Percentiles rank a stretch among this genome's conserved stretches.
Evolutionary conservation across 352 stramenopile genomes (phyloP).

Genomic region (Phytophthora fragariae): DNA sequence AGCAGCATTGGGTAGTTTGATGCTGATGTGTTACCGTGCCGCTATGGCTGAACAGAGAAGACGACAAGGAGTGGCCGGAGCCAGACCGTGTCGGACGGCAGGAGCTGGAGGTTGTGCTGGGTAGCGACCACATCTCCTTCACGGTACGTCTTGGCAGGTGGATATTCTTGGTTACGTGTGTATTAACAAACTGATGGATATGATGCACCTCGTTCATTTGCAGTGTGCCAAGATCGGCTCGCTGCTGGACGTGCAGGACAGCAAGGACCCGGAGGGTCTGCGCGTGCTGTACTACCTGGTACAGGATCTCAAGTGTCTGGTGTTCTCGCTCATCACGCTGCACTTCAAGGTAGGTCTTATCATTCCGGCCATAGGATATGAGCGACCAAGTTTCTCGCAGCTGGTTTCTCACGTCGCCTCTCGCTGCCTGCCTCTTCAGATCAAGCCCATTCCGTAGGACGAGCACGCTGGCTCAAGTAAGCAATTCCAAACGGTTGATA

Average conservation of each 20-base stretch:
- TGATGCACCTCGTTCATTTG: neutral
- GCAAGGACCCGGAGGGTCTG: conserved; percentile 95
- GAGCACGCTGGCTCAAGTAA: conserved; percentile 18
- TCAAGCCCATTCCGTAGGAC: conserved; percentile 93
- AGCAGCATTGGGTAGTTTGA: neutral
- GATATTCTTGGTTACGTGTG: neutral
- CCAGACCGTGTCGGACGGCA: conserved; percentile 93
- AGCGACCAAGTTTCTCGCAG: conserved; percentile 1
- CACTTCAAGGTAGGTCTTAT: conserved; percentile 93
- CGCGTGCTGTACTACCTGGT: conserved; percentile 97
- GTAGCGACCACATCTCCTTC: conserved; percentile 97
- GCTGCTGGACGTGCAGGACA: conserved; percentile 95
- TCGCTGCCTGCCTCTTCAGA: conserved; percentile 55
- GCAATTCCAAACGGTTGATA: conserved; percentile 15
- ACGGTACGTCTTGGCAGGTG: conserved; percentile 59
- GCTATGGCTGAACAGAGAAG: conserved; percentile 64
- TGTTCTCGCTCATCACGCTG: conserved; percentile 96
- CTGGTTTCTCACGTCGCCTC: conserved; percentile 25
- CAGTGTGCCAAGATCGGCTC: conserved; percentile 97
- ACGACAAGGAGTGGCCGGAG: conserved; percentile 97
- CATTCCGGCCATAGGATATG: neutral
- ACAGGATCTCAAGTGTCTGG: conserved; percentile 97
- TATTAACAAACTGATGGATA: conserved; percentile 5
- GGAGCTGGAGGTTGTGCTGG: conserved; percentile 97
- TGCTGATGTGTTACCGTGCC: conserved; percentile 15